Percentiles rank a stretch among this genome's conserved stretches.
phyloP scores from a whole-genome alignment of 2,329 filamentous ascomycete genomes.

The Rasamsonia emersonii region DNA sequence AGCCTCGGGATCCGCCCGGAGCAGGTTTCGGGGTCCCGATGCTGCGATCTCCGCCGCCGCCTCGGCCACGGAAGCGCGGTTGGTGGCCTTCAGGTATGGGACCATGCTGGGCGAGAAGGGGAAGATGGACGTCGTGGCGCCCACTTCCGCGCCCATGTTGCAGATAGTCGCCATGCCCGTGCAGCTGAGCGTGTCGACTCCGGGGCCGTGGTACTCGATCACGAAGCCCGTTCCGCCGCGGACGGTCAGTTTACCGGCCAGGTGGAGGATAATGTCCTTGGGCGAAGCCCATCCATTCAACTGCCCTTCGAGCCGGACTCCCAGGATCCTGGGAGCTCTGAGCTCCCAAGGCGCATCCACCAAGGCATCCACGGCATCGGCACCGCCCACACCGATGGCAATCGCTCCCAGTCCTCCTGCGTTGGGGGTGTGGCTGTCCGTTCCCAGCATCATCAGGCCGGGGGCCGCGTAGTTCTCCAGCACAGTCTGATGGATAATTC shows the following conservation, averaged over 20 bases:
- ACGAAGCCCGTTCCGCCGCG: conserved; percentile 89
- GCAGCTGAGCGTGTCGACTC: conserved; percentile 77
- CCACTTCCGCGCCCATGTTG: conserved; percentile 85
- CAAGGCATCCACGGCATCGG: conserved; percentile 92
- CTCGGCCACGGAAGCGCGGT: conserved; percentile 61
- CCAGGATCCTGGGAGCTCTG: conserved; percentile 84
- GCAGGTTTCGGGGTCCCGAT: conserved; percentile 52
- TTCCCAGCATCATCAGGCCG: conserved; percentile 97
- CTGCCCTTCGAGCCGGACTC: conserved; percentile 73
- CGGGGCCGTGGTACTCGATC: conserved; percentile 87
- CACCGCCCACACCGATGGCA: conserved; percentile 93
- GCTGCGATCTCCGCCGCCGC: conserved; percentile 56
- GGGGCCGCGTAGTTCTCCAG: conserved; percentile 97
- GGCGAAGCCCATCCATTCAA: conserved; percentile 86
- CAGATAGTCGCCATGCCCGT: conserved; percentile 90
- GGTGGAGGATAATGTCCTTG: conserved; percentile 87
- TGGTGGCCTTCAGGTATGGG: conserved; percentile 78
- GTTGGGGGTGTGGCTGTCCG: conserved; percentile 94
- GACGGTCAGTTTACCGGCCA: conserved; percentile 85
- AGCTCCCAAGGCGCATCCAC: conserved; percentile 97
- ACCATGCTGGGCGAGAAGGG: conserved; percentile 79
- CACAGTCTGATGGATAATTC: conserved; percentile 96
- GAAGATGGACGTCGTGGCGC: conserved; percentile 92
- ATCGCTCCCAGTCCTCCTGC: conserved; percentile 90
- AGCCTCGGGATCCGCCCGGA: conserved; percentile 70